Evolutionary conservation across 768 basidiomycete genomes (phyloP).

Genomic region (Russula brevipes): DNA sequence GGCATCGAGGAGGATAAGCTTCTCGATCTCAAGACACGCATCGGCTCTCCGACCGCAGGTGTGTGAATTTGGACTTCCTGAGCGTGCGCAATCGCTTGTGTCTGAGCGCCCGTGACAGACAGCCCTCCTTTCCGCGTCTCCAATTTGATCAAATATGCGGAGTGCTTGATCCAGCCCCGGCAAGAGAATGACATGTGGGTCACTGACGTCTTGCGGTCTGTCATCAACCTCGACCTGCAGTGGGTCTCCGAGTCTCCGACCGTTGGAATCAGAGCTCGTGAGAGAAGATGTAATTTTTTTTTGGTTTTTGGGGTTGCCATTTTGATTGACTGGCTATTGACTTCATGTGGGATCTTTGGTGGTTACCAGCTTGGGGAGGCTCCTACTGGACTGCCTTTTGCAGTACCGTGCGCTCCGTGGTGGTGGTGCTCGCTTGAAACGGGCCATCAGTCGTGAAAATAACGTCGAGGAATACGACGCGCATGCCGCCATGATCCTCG

Average conservation of each 20-base stretch:
- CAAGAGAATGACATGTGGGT: slow-evolving; percentile 20
- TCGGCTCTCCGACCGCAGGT: slow-evolving; percentile 21
- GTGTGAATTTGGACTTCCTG: not conserved
- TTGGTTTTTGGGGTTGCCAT: not conserved
- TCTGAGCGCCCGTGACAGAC: slow-evolving; percentile 5
- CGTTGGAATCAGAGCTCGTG: slow-evolving; percentile 21
- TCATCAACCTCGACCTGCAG: slow-evolving; percentile 22
- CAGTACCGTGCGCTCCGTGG: slow-evolving; percentile 22
- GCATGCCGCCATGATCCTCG: slow-evolving; percentile 15
- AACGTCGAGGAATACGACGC: slow-evolving; percentile 3
- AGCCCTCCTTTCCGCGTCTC: slow-evolving; percentile 14
- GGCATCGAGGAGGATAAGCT: slow-evolving; percentile 14
- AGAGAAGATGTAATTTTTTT: not conserved
- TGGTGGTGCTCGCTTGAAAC: slow-evolving; percentile 18
- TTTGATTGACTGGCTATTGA: not conserved
- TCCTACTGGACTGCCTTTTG: slow-evolving; percentile 22
- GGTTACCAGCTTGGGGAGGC: slow-evolving; percentile 18
- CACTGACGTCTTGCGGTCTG: slow-evolving; percentile 10
- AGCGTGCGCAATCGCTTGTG: not conserved
- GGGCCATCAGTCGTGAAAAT: not conserved
- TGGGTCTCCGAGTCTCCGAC: slow-evolving; percentile 8
- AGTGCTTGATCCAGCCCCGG: slow-evolving; percentile 13
- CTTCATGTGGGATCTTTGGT: slow-evolving; percentile 19
- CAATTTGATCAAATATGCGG: slow-evolving; percentile 16
- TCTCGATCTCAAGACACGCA: slow-evolving; percentile 9